Base-by-base conservation (phyloP, 2,329 filamentous ascomycete genomes). In the Dothiorella sarmentorum region DNA sequence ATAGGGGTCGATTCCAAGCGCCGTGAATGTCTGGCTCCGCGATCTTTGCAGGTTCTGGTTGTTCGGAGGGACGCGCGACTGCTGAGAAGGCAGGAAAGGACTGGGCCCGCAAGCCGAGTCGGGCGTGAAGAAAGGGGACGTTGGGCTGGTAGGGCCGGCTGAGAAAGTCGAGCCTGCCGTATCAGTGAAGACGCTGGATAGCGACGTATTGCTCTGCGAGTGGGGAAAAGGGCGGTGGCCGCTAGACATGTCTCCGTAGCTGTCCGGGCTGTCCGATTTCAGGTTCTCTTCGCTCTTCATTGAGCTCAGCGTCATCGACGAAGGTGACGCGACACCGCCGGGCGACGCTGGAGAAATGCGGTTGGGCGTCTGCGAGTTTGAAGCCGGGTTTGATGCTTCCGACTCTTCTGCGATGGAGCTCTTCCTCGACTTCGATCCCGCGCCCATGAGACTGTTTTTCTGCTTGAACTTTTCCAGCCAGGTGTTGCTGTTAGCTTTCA, bases 381-480 rank as follows among this genome's bases (percentile, higher is more conserved):
- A 85, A 26, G 84, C 70, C 13, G 73, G 76, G 58, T 83, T 81
- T 22, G 82, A 82, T n/a, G 74, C 72, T 66, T 90, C 87, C 0
- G 85, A 82, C 56, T 92, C 88, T 69, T 90, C 91, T 44, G 75
- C 76, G 53, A 79, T 70, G 6, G 82, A 84, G 27, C 75, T 73
- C 68, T 84, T 85, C 44, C 82, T 74, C 43, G 78, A 78, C 65
- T 80, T 81, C 3, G 49, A 40, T 26, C 49, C 49, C 10, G 80
- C 75, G 35, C 80, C 78, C 64, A 78, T 72, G 10, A 87, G 69
- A 63, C 82, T 85, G 71, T 96, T 88, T 76, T 93, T 96, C 70
- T 91, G 85, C 78, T 97, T 96, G 79, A 97, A 97, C 71, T 94
- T 95, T 68, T 96, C 91, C 31, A 97, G 81, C 92, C 93, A 97